Percentiles rank a stretch among this genome's conserved stretches.
These are phyloP conservation scores for Solanum piurae DNA, from an alignment of 257 asterid genomes.

Conservation along the genomic window DNA sequence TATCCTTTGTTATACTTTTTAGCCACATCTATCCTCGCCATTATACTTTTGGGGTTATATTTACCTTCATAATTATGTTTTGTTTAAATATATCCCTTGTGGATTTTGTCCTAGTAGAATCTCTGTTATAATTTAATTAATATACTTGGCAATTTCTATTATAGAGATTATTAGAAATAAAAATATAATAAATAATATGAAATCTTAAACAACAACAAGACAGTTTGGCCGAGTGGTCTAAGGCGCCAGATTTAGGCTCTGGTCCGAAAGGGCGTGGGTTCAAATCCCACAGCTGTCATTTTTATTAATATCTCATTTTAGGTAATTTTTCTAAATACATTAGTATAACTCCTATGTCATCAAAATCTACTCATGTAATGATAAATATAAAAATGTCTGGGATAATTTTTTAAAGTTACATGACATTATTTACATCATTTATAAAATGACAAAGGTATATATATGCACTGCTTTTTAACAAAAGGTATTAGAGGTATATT, in stretches of 20 bases:
- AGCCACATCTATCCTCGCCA: too few relatives aligned
- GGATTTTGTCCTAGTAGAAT: background rate
- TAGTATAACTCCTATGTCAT: too few relatives aligned
- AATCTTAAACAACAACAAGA: background rate
- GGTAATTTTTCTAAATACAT: too few relatives aligned
- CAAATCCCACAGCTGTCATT: conserved; percentile 98
- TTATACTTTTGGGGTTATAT: too few relatives aligned
- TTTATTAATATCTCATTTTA: background rate
- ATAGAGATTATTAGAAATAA: background rate
- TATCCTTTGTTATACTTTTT: too few relatives aligned
- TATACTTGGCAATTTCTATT: background rate
- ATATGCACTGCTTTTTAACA: background rate
- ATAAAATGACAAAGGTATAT: too few relatives aligned
- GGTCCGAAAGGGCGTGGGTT: conserved; percentile 99
- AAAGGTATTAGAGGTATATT: background rate
- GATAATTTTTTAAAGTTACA: background rate
- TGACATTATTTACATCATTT: background rate
- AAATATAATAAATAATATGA: background rate
- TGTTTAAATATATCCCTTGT: background rate
- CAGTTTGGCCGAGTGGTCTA: conserved; percentile 99
- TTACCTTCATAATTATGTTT: background rate
- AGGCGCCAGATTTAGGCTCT: conserved; percentile 99
- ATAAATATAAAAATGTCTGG: background rate
- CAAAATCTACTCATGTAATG: too few relatives aligned
- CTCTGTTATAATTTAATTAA: background rate